These are phyloP conservation scores for Amanita pallidorosea DNA, from an alignment of 768 basidiomycete species.

Conservation along the genomic window DNA sequence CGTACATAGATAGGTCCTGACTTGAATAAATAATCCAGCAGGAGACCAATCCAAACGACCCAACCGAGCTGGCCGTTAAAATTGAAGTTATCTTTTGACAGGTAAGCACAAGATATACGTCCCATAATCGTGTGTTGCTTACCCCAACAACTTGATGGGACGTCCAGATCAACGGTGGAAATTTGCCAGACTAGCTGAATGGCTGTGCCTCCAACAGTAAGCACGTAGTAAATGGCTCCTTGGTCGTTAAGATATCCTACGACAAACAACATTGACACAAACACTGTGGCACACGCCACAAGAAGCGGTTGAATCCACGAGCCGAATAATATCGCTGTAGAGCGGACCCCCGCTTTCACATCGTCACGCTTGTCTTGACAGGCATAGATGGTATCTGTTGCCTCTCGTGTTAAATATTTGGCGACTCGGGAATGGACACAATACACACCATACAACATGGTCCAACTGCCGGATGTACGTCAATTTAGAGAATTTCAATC, in stretches of 20 bases:
- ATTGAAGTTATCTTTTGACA: conserved; percentile 29
- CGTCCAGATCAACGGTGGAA: conserved; percentile 28
- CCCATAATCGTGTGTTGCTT: conserved; percentile 8
- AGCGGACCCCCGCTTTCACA: conserved; percentile 59
- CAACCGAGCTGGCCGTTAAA: conserved; percentile 35
- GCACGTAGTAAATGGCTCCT: conserved; percentile 32
- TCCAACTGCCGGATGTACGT: conserved; percentile 24
- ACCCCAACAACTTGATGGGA: conserved; percentile 38
- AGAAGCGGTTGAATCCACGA: conserved; percentile 47
- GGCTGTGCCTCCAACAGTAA: conserved; percentile 35
- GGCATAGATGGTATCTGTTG: conserved; percentile 57
- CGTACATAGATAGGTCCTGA: neutral
- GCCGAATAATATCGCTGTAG: conserved; percentile 67
- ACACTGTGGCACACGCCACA: conserved; percentile 35
- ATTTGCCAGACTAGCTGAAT: conserved; percentile 38
- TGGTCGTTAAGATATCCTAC: conserved; percentile 46
- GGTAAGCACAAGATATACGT: neutral
- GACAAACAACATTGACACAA: conserved; percentile 39
- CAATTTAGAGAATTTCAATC: neutral
- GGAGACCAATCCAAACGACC: conserved; percentile 34
- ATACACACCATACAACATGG: conserved; percentile 33
- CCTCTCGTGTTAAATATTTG: neutral
- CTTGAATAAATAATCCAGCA: conserved; percentile 20
- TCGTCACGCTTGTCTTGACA: conserved; percentile 75
- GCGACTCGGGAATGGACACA: neutral